Percentiles rank a stretch among this genome's conserved stretches.
These are phyloP conservation scores for Hsuehochloa calcarea DNA, from an alignment of 176 grass and related monocot genomes.

Conservation along the genomic window DNA sequence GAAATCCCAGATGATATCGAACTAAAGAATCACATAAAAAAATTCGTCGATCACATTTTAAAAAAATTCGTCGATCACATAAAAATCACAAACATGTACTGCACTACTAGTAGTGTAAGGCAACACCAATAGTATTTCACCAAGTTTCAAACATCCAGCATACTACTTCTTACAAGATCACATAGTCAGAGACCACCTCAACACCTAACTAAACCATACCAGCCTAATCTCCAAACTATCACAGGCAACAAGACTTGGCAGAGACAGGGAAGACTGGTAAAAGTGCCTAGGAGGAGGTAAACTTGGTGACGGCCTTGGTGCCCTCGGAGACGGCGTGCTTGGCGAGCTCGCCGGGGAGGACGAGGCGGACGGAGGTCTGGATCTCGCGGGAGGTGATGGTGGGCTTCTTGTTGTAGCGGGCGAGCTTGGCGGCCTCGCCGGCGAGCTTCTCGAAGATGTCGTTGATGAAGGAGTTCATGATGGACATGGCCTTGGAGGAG, in stretches of 20 bases:
- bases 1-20: no score
- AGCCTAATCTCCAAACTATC: background rate
- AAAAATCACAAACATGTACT: no score
- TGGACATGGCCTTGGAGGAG: constrained; percentile 81
- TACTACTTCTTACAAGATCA: background rate
- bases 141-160: background rate
- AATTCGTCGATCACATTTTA: no score
- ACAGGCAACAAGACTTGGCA: background rate
- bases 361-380: constrained; percentile 53
- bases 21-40: no score
- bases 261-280: background rate
- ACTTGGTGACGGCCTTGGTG: constrained; percentile 73
- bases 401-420: constrained; percentile 62
- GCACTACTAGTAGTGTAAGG: background rate
- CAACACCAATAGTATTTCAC: background rate
- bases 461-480: constrained; percentile 95
- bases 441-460: constrained; percentile 89
- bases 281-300: background rate
- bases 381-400: constrained; percentile 70
- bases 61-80: no score
- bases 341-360: constrained; percentile 60
- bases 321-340: constrained; percentile 72
- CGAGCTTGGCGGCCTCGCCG: constrained; percentile 43
- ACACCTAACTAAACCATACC: background rate
- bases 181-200: background rate